Evolutionary conservation across 495 filamentous ascomycete species (phyloP), one percentile per base, ranked within the genome.

Genomic region (Penicillium arizonense): DNA sequence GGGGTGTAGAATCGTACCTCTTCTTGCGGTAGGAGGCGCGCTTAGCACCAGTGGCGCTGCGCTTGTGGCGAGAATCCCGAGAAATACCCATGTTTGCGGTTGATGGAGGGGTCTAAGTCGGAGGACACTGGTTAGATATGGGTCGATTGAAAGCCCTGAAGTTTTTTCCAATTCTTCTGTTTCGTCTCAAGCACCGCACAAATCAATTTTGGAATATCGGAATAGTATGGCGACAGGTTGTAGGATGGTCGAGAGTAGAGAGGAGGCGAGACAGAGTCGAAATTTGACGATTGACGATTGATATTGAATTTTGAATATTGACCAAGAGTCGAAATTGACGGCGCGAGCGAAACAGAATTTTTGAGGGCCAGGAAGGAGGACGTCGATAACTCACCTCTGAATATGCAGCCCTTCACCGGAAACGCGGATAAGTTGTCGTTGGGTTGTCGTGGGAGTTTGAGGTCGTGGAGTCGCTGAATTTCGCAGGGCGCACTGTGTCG

Each of bases 11-110:
- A 62, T 68, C 77, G 77, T 86, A 87, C 84, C 84, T 85, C 83
- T 87, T 87, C 81, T 87, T 87, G 77, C 90, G 89, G 80, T 95
- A 96, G 82, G 82, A 85, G 78, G 92, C 83, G 69, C 93, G 85
- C 88, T 96, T 97, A 64, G 93, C 93, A 81, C 93, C 93, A 68
- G 93, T 91, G 75, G 90, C 90, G 77, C 89, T 88, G 80, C 93
- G 91, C 88, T 97, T 97, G 85, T 97, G 93, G 81, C 93, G 90
- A 68, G 90, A 96, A 79, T 97, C 93, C 77, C 93, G 89, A 79
- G 92, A 96, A 79, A 97, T 97, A 97, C 93, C 93, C 93, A 97
- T 97, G 77, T 82, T 87, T 82, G 82, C 84, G 78, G 71, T 77
- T 71, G 63, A 70, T 82, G 69, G 69, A 72, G 69, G 69, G 76